Evolutionary conservation across 2,329 filamentous ascomycete species (phyloP).

Genomic region (Beauveria rudraprayagi): DNA sequence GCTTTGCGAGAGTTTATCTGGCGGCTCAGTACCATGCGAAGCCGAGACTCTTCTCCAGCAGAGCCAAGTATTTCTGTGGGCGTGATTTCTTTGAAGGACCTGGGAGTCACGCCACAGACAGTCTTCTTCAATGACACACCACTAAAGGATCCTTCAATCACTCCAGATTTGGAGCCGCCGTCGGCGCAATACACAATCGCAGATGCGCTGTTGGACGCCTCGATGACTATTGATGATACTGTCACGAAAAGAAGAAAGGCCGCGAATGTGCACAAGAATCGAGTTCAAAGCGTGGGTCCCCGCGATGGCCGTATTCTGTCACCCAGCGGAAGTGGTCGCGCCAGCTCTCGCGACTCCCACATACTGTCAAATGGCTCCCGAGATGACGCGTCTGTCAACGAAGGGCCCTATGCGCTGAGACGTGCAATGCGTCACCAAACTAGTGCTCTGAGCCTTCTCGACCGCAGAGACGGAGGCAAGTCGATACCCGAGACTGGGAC

Average conservation of each 20-base stretch:
- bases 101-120: conserved; percentile 76
- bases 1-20: conserved; percentile 86
- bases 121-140: conserved; percentile 83
- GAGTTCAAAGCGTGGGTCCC: conserved; percentile 30
- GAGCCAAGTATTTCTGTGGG: conserved; percentile 26
- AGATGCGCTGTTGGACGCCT: conserved; percentile 86
- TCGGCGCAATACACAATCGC: conserved; percentile 65
- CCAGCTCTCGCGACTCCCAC: conserved; percentile 30
- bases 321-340: conserved; percentile 22
- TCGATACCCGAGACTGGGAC: conserved; percentile 51
- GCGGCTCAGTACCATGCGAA: conserved; percentile 67
- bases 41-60: conserved; percentile 38
- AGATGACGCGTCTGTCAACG: conserved; percentile 26
- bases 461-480: conserved; percentile 51
- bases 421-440: conserved; percentile 46
- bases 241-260: conserved; percentile 45
- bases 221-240: conserved; percentile 72
- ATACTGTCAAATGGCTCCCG: conserved; percentile 26
- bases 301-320: conserved; percentile 23
- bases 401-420: conserved; percentile 34
- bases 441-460: conserved; percentile 52
- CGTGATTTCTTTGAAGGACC: conserved; percentile 63
- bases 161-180: conserved; percentile 24
- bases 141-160: conserved; percentile 33
- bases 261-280: conserved; percentile 41